phyloP scores from a whole-genome alignment of 768 basidiomycete genomes.

The Trichaptum fuscoviolaceum region DNA sequence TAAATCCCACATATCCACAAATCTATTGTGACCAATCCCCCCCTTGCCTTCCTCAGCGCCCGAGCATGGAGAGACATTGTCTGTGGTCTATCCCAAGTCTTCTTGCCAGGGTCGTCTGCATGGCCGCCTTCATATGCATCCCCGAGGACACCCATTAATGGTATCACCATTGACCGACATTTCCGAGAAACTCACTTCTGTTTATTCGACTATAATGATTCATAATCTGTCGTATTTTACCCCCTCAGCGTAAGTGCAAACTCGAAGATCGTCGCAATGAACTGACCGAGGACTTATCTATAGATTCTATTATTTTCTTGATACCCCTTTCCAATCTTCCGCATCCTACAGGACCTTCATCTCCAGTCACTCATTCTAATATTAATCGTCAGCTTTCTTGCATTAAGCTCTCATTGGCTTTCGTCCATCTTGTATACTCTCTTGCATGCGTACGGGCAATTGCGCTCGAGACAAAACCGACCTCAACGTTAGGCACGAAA shows the following conservation, averaged over 20 bases:
- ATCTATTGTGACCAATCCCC: not conserved
- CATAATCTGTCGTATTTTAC: not conserved
- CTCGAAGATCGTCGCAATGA: not conserved
- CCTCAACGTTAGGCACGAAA: not conserved
- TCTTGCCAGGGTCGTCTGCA: slow-evolving; percentile 32
- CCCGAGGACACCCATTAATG: slow-evolving; percentile 36
- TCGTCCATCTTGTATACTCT: not conserved
- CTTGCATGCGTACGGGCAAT: not conserved
- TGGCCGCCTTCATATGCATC: slow-evolving; percentile 28
- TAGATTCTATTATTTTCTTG: not conserved
- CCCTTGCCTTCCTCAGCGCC: slow-evolving; percentile 35
- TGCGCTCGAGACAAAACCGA: not conserved
- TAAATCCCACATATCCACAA: slow-evolving; percentile 7
- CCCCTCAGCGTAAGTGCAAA: not conserved
- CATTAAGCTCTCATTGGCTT: not conserved
- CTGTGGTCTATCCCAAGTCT: slow-evolving; percentile 58
- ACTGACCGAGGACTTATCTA: not conserved
- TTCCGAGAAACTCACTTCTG: slow-evolving; percentile 65
- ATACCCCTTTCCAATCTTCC: not conserved
- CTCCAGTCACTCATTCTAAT: not conserved
- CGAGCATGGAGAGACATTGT: slow-evolving; percentile 61
- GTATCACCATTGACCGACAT: slow-evolving; percentile 58
- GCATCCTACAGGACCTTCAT: not conserved
- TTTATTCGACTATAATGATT: slow-evolving; percentile 42
- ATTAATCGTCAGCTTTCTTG: not conserved